Evolutionary conservation across 805 yeast species (phyloP).

Genomic region (Teunomyces stri): DNA sequence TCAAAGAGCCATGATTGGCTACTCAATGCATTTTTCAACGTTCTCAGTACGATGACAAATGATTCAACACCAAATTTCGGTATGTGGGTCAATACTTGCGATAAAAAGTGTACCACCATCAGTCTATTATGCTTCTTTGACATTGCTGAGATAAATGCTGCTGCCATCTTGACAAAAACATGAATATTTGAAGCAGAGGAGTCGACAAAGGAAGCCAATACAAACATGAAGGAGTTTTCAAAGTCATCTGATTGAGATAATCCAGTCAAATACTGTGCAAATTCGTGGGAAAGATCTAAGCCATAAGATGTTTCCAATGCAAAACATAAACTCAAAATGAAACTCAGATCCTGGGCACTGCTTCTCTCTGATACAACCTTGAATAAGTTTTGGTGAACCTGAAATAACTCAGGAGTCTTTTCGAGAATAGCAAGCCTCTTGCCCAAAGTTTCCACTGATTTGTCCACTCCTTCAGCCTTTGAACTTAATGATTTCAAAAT

Average conservation of each 20-base stretch:
- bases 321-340: conserved; percentile 14
- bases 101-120: conserved; percentile 29
- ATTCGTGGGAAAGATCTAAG: neutral
- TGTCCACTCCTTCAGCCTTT: conserved; percentile 3
- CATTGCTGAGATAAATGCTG: conserved; percentile 13
- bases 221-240: conserved; percentile 11
- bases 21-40: conserved; percentile 42
- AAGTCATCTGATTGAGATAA: conserved; percentile 8
- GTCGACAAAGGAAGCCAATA: conserved; percentile 16
- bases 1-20: conserved; percentile 56
- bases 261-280: neutral
- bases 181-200: conserved; percentile 9
- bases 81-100: conserved; percentile 18
- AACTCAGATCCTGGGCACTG: conserved; percentile 11
- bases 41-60: conserved; percentile 10
- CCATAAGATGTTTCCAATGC: conserved; percentile 5
- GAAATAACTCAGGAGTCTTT: conserved; percentile 4
- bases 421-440: conserved; percentile 6
- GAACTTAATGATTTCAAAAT: conserved; percentile 24
- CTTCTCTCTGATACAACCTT: conserved; percentile 21
- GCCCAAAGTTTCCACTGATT: conserved; percentile 8
- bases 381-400: conserved; percentile 23
- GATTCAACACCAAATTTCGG: conserved; percentile 9
- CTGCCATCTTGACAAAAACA: conserved; percentile 19
- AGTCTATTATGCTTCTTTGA: conserved; percentile 10